phyloP scores from a whole-genome alignment of 805 yeast genomes.

The Ogataea sp. region DNA sequence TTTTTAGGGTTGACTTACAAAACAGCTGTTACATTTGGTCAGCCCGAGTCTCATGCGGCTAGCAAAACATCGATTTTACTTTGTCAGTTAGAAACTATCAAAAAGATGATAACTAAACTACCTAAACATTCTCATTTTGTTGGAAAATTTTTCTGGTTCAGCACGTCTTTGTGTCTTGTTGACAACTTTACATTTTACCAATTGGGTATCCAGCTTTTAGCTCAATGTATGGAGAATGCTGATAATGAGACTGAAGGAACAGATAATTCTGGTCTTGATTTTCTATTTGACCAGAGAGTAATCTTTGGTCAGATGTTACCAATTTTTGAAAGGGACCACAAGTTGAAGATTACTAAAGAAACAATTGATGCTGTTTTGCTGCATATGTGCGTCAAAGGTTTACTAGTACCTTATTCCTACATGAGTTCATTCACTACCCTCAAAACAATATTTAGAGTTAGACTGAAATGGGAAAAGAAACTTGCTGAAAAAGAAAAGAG shows the following conservation, averaged over 20 bases:
- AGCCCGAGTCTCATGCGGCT: constrained; percentile 9
- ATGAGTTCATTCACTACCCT: constrained; percentile 39
- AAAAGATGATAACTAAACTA: constrained; percentile 42
- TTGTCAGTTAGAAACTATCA: constrained; percentile 34
- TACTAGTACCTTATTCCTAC: constrained; percentile 49
- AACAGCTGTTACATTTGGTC: constrained; percentile 19
- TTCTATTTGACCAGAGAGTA: constrained; percentile 22
- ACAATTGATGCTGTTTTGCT: constrained; percentile 48
- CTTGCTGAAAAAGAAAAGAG: constrained; percentile 3
- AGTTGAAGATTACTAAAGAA: constrained; percentile 28
- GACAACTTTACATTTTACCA: constrained; percentile 22
- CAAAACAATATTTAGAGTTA: constrained; percentile 32
- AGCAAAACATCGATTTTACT: constrained; percentile 23
- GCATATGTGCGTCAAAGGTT: constrained; percentile 44
- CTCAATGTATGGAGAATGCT: constrained; percentile 27
- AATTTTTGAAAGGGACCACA: constrained; percentile 34
- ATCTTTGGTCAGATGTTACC: constrained; percentile 33
- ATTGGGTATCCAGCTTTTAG: constrained; percentile 26
- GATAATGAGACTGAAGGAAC: constrained; percentile 21
- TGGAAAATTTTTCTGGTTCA: constrained; percentile 42
- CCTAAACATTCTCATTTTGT: constrained; percentile 36
- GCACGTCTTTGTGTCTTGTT: constrained; percentile 15
- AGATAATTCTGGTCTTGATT: constrained; percentile 20
- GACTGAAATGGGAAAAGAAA: constrained; percentile 25
- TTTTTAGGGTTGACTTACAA: constrained; percentile 17